Conservation (phyloP, 2,329 filamentous ascomycete species). For the Sclerotinia borealis region DNA sequence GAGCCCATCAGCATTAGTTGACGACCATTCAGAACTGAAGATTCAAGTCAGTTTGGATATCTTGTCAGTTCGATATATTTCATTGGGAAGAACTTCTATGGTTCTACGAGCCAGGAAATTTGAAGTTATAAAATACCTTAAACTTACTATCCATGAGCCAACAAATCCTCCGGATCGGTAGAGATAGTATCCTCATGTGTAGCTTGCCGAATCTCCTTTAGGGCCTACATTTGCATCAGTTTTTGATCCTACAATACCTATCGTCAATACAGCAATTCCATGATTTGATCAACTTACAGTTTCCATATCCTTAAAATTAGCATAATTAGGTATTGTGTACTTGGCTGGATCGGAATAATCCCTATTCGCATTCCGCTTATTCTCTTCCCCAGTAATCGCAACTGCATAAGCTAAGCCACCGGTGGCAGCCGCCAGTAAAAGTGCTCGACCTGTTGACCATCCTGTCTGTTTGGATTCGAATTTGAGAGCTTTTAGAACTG, state of each 20-base stretch:
- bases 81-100: background rate
- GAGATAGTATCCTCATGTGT: conserved; percentile 53
- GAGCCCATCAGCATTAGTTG: conserved; percentile 52
- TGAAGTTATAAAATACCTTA: background rate
- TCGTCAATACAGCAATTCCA: background rate
- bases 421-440: conserved; percentile 23
- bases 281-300: conserved; percentile 33
- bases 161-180: conserved; percentile 55
- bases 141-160: conserved; percentile 49
- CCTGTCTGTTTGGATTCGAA: background rate
- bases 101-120: background rate
- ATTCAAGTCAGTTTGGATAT: background rate
- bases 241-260: background rate
- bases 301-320: conserved; percentile 44
- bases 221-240: conserved; percentile 39
- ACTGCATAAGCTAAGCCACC: conserved; percentile 19
- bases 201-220: conserved; percentile 48
- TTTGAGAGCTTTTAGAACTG: background rate
- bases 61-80: background rate
- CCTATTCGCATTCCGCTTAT: conserved; percentile 7
- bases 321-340: conserved; percentile 37
- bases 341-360: conserved; percentile 30
- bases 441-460: conserved; percentile 25
- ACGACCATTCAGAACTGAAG: conserved; percentile 54
- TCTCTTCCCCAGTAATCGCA: conserved; percentile 16